Percentiles rank a stretch among this genome's conserved stretches.
Evolutionary conservation across 495 filamentous ascomycete species (phyloP).

Genomic region (Trichocladium uniseriatum): DNA sequence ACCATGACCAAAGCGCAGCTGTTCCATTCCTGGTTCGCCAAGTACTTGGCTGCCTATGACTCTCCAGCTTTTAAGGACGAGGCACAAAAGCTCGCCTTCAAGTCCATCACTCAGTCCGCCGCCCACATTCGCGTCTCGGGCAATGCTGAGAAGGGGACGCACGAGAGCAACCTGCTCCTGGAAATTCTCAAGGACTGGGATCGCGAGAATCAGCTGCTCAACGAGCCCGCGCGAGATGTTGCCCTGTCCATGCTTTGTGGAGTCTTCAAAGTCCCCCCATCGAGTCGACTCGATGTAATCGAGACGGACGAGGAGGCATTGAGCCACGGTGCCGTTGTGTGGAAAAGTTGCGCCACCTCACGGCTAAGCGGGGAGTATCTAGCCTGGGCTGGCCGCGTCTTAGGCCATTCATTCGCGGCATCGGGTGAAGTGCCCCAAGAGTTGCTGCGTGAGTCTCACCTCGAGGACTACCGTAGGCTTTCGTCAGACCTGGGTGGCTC

Average conservation of each 20-base stretch:
- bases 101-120: slow-evolving; percentile 53
- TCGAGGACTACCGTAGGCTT: slow-evolving; percentile 40
- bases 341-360: slow-evolving; percentile 58
- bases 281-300: slow-evolving; percentile 51
- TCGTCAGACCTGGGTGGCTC: slow-evolving; percentile 31
- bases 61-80: slow-evolving; percentile 39
- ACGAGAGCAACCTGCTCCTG: slow-evolving; percentile 64
- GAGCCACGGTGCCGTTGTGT: slow-evolving; percentile 54
- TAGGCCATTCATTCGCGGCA: slow-evolving; percentile 76
- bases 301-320: slow-evolving; percentile 51
- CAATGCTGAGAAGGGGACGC: slow-evolving; percentile 48
- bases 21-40: slow-evolving; percentile 65
- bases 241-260: slow-evolving; percentile 65
- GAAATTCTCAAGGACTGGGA: slow-evolving; percentile 66
- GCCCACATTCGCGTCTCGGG: slow-evolving; percentile 47
- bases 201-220: slow-evolving; percentile 51
- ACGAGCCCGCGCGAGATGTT: slow-evolving; percentile 55
- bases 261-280: slow-evolving; percentile 52
- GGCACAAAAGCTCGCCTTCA: slow-evolving; percentile 48
- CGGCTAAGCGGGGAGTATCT: slow-evolving; percentile 58
- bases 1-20: slow-evolving; percentile 56
- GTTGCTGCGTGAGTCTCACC: slow-evolving; percentile 48
- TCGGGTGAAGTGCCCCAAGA: slow-evolving; percentile 54
- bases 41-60: slow-evolving; percentile 48
- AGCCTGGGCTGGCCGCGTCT: slow-evolving; percentile 72